Evolutionary conservation across 2,329 filamentous ascomycete genomes (phyloP).

Genomic region (Fusarium liriodendri): DNA sequence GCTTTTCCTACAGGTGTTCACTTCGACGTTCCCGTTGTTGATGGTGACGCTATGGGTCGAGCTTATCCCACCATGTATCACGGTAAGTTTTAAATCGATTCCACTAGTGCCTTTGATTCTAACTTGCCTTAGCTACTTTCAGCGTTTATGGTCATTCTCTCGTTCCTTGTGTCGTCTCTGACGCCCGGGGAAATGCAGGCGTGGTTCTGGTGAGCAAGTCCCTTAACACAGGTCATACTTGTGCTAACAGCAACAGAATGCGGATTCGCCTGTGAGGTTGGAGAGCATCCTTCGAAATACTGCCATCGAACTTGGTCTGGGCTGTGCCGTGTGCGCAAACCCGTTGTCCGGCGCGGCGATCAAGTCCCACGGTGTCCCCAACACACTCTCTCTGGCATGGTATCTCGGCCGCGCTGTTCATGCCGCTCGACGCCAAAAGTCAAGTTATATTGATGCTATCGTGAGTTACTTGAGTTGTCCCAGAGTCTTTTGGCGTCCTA

Average conservation of each 20-base stretch:
- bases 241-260: constrained; percentile 35
- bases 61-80: constrained; percentile 54
- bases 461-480: constrained; percentile 1
- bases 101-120: neutral
- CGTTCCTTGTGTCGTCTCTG: constrained; percentile 51
- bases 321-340: constrained; percentile 50
- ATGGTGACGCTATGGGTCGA: constrained; percentile 53
- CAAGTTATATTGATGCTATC: constrained; percentile 40
- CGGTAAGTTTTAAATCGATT: constrained; percentile 22
- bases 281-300: constrained; percentile 51
- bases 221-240: accelerated
- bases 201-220: constrained; percentile 43
- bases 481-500: neutral
- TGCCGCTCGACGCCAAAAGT: constrained; percentile 38
- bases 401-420: constrained; percentile 64
- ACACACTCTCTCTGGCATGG: constrained; percentile 63
- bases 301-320: constrained; percentile 53
- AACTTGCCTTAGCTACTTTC: constrained; percentile 44
- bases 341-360: constrained; percentile 49
- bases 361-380: constrained; percentile 50
- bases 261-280: constrained; percentile 49
- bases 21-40: constrained; percentile 51
- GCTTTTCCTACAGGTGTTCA: constrained; percentile 48
- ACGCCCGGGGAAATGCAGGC: constrained; percentile 50
- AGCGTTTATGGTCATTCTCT: constrained; percentile 53